Evolutionary conservation across 1,139 yeast genomes (phyloP).

Genomic region (Hemisphaericaspora xylofermentans): DNA sequence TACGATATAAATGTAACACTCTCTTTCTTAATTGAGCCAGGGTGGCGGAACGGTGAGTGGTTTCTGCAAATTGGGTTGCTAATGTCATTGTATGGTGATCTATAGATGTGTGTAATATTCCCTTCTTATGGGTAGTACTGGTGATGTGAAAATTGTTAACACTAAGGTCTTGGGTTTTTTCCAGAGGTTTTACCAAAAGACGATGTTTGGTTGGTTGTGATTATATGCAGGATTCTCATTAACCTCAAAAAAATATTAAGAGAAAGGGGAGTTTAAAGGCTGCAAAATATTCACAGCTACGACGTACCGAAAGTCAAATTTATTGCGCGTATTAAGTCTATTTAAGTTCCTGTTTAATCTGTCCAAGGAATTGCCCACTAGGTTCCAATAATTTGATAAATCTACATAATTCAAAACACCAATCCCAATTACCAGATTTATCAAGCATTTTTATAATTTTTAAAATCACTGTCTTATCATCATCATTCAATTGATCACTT

Average conservation of each 20-base stretch:
- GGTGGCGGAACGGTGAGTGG: constrained; percentile 67
- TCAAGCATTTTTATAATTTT: constrained; percentile 37
- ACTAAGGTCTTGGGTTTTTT: constrained; percentile 1
- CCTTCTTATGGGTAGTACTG: background rate
- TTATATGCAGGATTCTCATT: constrained; percentile 10
- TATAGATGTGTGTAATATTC: background rate
- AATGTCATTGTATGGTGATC: constrained; percentile 49
- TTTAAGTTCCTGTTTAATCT: constrained; percentile 14
- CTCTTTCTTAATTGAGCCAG: constrained; percentile 62
- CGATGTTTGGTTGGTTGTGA: constrained; percentile 29
- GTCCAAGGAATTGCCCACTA: constrained; percentile 27
- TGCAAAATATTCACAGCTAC: too few relatives aligned
- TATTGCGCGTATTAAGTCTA: too few relatives aligned
- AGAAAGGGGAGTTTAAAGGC: background rate
- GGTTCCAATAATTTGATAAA: constrained; percentile 46
- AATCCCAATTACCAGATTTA: constrained; percentile 38
- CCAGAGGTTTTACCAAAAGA: constrained; percentile 18
- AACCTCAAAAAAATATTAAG: background rate
- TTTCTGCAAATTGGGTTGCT: constrained; percentile 83
- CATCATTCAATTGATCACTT: constrained; percentile 22
- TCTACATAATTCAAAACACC: constrained; percentile 48
- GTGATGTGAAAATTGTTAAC: background rate
- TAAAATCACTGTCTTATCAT: constrained; percentile 35
- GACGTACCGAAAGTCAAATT: too few relatives aligned
- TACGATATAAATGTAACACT: constrained; percentile 71